Evolutionary conservation across 768 basidiomycete genomes (phyloP).

Genomic region (Guyanaporus albipodus): DNA sequence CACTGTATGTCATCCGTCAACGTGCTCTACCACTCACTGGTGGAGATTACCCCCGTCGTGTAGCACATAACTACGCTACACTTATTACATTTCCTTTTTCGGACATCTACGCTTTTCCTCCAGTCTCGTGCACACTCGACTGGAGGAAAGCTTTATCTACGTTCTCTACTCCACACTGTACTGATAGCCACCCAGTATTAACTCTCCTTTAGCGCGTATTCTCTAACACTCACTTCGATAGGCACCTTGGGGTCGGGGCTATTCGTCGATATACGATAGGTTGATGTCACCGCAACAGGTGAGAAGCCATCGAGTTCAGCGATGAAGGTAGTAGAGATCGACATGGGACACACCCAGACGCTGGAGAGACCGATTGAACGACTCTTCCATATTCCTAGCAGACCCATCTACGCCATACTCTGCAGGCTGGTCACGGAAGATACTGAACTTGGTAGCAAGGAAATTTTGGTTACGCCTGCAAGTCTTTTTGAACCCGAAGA

Average conservation of each 20-base stretch:
- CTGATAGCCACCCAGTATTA: no score
- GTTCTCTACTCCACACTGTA: no score
- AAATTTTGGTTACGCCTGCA: slow-evolving; percentile 38
- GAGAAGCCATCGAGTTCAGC: background rate
- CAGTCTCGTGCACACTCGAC: no score
- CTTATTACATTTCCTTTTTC: no score
- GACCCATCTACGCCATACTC: slow-evolving; percentile 31
- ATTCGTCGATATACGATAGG: background rate
- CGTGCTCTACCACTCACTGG: no score
- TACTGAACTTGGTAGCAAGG: slow-evolving; percentile 58
- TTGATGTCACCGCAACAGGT: no score
- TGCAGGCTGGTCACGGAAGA: slow-evolving; percentile 21
- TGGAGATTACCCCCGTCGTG: no score
- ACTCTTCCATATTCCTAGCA: slow-evolving; percentile 39
- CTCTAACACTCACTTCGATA: background rate
- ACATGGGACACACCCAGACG: slow-evolving; percentile 34
- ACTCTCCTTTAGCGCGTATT: no score
- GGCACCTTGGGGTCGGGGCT: slow-evolving; percentile 2
- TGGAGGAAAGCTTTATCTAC: no score
- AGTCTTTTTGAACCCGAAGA: slow-evolving; percentile 1
- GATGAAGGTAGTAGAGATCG: slow-evolving; percentile 4
- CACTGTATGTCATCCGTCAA: background rate
- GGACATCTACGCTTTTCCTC: no score
- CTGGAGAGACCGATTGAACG: slow-evolving; percentile 38
- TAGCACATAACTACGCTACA: no score